Conservation (phyloP, 2,329 filamentous ascomycete genomes). For the Aureobasidium sp. region DNA sequence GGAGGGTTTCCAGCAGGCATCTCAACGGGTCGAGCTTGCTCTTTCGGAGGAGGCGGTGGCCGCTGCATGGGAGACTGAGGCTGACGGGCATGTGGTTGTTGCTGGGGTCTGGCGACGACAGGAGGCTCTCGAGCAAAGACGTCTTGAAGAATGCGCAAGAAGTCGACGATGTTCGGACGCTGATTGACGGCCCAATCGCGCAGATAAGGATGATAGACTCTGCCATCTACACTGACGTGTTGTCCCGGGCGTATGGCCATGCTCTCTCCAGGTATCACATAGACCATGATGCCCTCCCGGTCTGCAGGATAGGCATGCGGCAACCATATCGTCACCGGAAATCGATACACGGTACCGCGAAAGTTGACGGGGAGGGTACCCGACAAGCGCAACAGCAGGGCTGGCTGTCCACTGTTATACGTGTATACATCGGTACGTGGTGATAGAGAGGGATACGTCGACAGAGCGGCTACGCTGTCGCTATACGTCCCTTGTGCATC, state of each 20-base stretch:
- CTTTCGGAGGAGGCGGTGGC: constrained; percentile 32
- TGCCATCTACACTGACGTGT: constrained; percentile 87
- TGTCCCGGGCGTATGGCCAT: constrained; percentile 91
- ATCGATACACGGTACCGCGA: constrained; percentile 80
- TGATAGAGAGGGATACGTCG: constrained; percentile 69
- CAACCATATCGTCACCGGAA: constrained; percentile 88
- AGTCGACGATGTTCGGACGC: constrained; percentile 80
- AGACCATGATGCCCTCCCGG: constrained; percentile 73
- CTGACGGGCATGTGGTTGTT: constrained; percentile 35
- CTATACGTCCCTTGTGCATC: constrained; percentile 90
- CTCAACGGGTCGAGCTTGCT: constrained; percentile 21
- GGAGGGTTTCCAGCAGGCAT: constrained; percentile 30
- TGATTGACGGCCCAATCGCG: constrained; percentile 83
- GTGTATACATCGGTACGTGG: constrained; percentile 94
- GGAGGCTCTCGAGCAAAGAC: constrained; percentile 94
- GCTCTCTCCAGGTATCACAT: constrained; percentile 78
- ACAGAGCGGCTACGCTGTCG: constrained; percentile 76
- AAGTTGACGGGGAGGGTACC: constrained; percentile 90
- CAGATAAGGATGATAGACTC: constrained; percentile 92
- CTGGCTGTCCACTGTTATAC: constrained; percentile 79
- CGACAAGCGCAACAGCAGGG: constrained; percentile 75
- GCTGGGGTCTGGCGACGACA: constrained; percentile 65
- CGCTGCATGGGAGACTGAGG: constrained; percentile 44
- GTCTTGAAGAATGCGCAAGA: constrained; percentile 73
- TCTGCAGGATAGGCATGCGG: constrained; percentile 85